Evolutionary conservation across 352 stramenopile genomes (phyloP).

Genomic region (Phytophthora litchii): DNA sequence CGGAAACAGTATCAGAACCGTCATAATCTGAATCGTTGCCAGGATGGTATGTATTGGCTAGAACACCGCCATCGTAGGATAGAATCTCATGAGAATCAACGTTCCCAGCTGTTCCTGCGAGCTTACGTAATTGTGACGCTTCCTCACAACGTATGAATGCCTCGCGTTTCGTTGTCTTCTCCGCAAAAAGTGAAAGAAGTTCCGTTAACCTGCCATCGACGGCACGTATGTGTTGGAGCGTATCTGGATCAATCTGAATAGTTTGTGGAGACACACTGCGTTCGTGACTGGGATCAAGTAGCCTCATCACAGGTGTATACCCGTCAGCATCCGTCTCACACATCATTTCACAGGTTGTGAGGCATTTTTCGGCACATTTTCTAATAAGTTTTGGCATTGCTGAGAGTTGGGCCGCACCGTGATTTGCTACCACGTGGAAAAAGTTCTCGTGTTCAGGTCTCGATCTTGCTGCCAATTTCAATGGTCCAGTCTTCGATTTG

Average conservation of each 20-base stretch:
- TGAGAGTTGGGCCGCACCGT: conserved; percentile 27
- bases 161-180: conserved; percentile 41
- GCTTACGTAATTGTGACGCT: conserved; percentile 11
- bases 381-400: conserved; percentile 41
- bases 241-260: conserved; percentile 43
- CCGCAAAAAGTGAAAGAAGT: conserved; percentile 57
- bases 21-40: conserved; percentile 5
- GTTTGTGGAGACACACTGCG: conserved; percentile 13
- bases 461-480: conserved; percentile 38
- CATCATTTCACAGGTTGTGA: conserved; percentile 42
- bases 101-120: conserved; percentile 7
- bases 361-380: conserved; percentile 42
- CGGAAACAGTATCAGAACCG: conserved; percentile 5
- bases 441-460: conserved; percentile 47
- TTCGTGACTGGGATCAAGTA: conserved; percentile 43
- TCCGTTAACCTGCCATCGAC: conserved; percentile 48
- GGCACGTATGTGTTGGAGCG: conserved; percentile 39
- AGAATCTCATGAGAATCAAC: conserved; percentile 1
- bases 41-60: too few species aligned
- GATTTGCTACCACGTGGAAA: conserved; percentile 61
- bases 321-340: conserved; percentile 52
- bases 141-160: conserved; percentile 48
- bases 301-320: conserved; percentile 55
- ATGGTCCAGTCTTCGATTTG: conserved; percentile 35
- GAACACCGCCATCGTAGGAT: not conserved